These are phyloP conservation scores for Phytophthora sojae DNA, from an alignment of 352 stramenopile species.

Conservation along the genomic window DNA sequence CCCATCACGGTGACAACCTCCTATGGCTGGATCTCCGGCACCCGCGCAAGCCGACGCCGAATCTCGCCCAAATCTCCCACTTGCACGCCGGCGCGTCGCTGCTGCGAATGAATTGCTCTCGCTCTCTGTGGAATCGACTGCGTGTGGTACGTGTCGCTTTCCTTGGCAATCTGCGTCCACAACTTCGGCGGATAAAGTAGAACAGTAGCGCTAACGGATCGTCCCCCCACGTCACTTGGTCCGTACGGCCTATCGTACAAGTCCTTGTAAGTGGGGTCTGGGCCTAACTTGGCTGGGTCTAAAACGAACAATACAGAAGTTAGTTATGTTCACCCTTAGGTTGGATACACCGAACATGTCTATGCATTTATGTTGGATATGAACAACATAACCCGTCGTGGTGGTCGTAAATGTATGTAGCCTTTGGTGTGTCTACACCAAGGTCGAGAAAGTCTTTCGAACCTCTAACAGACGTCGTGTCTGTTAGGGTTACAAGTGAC, in stretches of 20 bases:
- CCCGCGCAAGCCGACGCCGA: neutral
- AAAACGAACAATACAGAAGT: neutral
- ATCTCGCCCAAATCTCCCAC: conserved; percentile 5
- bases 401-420: too few relatives aligned
- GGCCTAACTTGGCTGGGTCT: conserved; percentile 1
- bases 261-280: neutral
- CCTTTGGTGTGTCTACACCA: too few relatives aligned
- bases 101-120: neutral
- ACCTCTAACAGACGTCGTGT: too few relatives aligned
- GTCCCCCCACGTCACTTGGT: neutral
- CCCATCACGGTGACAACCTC: conserved; percentile 4
- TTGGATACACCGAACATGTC: neutral
- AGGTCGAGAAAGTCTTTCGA: too few relatives aligned
- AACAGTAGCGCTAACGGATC: conserved; percentile 8
- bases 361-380: conserved; percentile 4
- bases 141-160: conserved; percentile 5
- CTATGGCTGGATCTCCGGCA: neutral
- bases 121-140: conserved; percentile 2
- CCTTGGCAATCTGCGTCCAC: conserved; percentile 4
- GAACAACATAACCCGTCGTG: conserved; percentile 8
- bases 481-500: too few relatives aligned
- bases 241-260: conserved; percentile 6
- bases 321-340: conserved; percentile 7
- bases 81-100: neutral
- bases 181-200: conserved; percentile 10